These are phyloP conservation scores for Aspergillus sparsus DNA, from an alignment of 495 filamentous ascomycete genomes.

Conservation along the genomic window DNA sequence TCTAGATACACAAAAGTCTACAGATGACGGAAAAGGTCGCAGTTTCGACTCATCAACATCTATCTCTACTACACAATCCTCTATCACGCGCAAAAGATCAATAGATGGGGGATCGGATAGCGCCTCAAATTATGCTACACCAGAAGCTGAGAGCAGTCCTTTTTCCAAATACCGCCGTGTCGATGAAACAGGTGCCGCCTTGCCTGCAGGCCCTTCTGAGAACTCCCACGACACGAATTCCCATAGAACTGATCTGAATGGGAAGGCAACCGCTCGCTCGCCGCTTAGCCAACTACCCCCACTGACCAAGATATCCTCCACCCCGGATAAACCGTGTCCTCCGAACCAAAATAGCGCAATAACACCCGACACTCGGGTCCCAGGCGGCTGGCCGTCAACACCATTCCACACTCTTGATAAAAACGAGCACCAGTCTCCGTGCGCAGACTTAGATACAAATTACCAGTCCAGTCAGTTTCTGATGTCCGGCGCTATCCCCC, in stretches of 20 bases:
- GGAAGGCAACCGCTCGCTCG: not conserved
- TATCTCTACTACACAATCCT: conserved; percentile 6
- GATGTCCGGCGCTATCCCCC: conserved; percentile 18
- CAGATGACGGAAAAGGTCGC: conserved; percentile 10
- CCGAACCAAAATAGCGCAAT: too few relatives aligned
- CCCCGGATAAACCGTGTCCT: not conserved
- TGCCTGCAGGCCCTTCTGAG: not conserved
- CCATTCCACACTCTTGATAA: not conserved
- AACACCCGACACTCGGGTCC: not conserved
- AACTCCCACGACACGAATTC: not conserved
- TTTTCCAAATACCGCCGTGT: conserved; percentile 21
- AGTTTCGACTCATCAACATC: conserved; percentile 20
- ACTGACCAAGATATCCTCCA: not conserved
- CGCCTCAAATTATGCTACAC: not conserved
- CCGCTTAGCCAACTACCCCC: not conserved
- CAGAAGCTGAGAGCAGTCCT: not conserved
- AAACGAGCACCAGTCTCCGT: not conserved
- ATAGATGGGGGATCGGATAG: conserved; percentile 12
- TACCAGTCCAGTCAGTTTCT: not conserved
- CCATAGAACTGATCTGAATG: not conserved
- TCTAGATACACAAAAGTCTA: conserved; percentile 16
- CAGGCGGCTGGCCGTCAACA: not conserved
- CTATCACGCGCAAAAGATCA: conserved; percentile 21
- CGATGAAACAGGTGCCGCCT: not conserved
- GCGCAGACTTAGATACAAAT: not conserved